Evolutionary conservation across 306 rosid species (phyloP), one percentile per base, ranked within the genome.

Genomic region (Inga leiocalycina): DNA sequence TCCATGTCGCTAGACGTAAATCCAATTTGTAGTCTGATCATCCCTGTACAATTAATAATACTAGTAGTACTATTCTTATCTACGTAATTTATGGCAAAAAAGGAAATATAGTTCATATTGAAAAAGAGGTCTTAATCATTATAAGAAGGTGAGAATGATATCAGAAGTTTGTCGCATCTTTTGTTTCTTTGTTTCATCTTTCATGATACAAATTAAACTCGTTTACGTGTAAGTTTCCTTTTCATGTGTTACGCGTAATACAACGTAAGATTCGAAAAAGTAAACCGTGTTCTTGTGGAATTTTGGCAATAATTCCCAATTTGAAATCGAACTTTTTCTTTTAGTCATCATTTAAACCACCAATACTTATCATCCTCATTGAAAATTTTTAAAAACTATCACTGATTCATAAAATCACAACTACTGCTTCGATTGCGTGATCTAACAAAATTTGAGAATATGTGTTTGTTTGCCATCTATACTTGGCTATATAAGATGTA

Each of bases 211-310:
- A 44, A 8, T 35, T 67, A 37, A n/a, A 68, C 46, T 27, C 59
- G 64, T 61, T 62, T 48, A 56, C 79, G 84, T 62, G 79, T 64
- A 35, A 64, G 20, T 16, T 74, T 74, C 54, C 5, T 14, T 43
- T 13, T 13, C 5, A 66, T 34, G 30, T 74, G 22, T n/a, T 12
- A 61, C 49, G 35, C 78, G 51, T 49, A 41, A 57, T 41, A 43
- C 12, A 12, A 57, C 49, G 78, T 6, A 70, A 49, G 24, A 62
- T 34, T 80, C 64, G 34, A 72, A 32, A 79, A 45, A 44, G n/a
- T 22, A 10, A 74, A 74, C 54, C 84, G 84, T 74, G 79, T 73
- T 61, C 3, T 44, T 80, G 34, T 71, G 34, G 65, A 80, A 71
- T 24, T 71, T 45, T 54, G 19, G 43, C 27, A 57, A 7, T 56